These are phyloP conservation scores for Laguncularia racemosa DNA, from an alignment of 345 rosid species.

Conservation along the genomic window DNA sequence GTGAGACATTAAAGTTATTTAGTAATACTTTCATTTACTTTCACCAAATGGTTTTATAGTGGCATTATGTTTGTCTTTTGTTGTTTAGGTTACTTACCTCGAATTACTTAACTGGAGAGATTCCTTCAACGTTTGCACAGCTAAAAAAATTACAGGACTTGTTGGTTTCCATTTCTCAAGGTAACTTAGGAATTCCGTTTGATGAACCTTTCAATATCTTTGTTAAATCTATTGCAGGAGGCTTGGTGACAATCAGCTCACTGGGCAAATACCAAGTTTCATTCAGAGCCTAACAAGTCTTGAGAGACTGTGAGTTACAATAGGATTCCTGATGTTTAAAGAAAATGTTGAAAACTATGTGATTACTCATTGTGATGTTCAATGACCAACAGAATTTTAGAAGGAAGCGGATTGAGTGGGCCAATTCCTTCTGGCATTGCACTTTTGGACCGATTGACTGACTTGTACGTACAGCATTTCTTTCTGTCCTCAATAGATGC, in stretches of 20 bases:
- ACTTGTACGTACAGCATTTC: constrained; percentile 7
- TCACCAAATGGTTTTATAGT: background rate
- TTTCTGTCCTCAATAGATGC: background rate
- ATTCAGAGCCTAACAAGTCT: constrained; percentile 13
- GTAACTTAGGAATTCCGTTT: no score
- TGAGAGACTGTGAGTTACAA: constrained; percentile 6
- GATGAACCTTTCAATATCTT: background rate
- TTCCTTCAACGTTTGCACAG: constrained; percentile 14
- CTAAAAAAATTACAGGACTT: constrained; percentile 4
- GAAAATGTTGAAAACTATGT: background rate
- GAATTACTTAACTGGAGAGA: constrained; percentile 13
- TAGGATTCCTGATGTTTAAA: background rate
- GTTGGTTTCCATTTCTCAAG: background rate
- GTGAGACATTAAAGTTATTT: no score
- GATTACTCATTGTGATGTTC: background rate
- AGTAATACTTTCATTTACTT: background rate
- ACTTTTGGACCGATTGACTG: constrained; percentile 6
- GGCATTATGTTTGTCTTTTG: background rate
- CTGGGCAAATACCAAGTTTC: constrained; percentile 13
- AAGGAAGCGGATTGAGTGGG: constrained; percentile 18
- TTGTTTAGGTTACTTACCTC: constrained; percentile 16
- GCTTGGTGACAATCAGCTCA: constrained; percentile 15
- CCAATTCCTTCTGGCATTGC: constrained; percentile 17
- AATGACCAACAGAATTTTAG: constrained; percentile 3
- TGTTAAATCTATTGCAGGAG: constrained; percentile 2